These are phyloP conservation scores for Pluteus cervinus DNA, from an alignment of 768 basidiomycete species.

Conservation along the genomic window DNA sequence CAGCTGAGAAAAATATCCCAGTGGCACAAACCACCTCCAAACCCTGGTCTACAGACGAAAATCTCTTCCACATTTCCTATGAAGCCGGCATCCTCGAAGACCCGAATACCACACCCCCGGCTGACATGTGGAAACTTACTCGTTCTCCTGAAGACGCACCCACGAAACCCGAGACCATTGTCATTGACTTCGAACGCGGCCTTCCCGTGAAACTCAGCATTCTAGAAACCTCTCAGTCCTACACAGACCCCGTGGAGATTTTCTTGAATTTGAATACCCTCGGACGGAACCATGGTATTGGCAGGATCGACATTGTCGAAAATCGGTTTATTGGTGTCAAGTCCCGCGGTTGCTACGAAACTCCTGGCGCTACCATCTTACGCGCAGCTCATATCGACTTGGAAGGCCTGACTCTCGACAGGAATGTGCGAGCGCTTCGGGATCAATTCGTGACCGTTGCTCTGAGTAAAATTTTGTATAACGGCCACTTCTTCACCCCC, in stretches of 20 bases:
- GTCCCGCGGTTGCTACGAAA: conserved; percentile 99
- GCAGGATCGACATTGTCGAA: conserved; percentile 98
- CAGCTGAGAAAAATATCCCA: conserved; percentile 82
- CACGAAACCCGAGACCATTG: conserved; percentile 65
- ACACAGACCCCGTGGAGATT: conserved; percentile 93
- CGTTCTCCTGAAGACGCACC: conserved; percentile 80
- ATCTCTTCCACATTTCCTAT: conserved; percentile 99
- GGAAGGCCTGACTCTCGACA: conserved; percentile 96
- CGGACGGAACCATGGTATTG: conserved; percentile 92
- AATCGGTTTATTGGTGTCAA: conserved; percentile 99
- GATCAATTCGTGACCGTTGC: conserved; percentile 94
- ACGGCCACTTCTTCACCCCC: conserved; percentile 99
- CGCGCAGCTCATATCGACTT: conserved; percentile 94
- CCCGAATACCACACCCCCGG: conserved; percentile 88
- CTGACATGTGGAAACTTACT: conserved; percentile 99
- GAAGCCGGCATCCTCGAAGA: conserved; percentile 99
- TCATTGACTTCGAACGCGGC: conserved; percentile 83
- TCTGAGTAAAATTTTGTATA: conserved; percentile 90
- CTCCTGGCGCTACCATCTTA: conserved; percentile 93
- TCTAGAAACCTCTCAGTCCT: conserved; percentile 44
- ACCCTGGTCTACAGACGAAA: conserved; percentile 99
- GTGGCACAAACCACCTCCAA: conserved; percentile 94
- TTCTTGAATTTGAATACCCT: conserved; percentile 89
- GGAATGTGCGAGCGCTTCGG: conserved; percentile 90
- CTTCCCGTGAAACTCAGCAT: conserved; percentile 80